These are phyloP conservation scores for Ettlia oleoabundans DNA, from an alignment of 139 green algal genomes.

Conservation along the genomic window DNA sequence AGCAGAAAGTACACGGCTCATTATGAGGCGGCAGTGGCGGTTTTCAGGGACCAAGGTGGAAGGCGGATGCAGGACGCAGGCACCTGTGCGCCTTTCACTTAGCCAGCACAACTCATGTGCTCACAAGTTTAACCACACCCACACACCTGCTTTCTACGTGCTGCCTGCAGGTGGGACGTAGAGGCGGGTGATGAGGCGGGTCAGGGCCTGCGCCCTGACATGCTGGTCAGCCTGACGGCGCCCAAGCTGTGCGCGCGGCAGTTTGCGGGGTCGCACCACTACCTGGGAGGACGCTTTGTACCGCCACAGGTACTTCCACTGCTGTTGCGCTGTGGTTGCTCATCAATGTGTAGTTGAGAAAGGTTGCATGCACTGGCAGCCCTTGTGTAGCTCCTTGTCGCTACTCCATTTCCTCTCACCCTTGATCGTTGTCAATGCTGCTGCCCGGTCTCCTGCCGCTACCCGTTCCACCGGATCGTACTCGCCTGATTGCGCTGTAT, in stretches of 20 bases:
- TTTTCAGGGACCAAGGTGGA: too few species aligned
- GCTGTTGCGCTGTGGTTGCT: neutral
- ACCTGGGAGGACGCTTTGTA: constrained; percentile 95
- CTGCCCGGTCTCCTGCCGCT: neutral
- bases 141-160: too few species aligned
- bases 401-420: too few species aligned
- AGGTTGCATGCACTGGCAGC: too few species aligned
- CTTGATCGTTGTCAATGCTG: neutral
- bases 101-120: too few species aligned
- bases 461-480: neutral
- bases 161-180: constrained; percentile 62
- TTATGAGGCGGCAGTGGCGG: too few species aligned
- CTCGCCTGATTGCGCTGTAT: neutral
- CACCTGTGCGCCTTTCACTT: too few species aligned
- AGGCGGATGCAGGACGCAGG: too few species aligned
- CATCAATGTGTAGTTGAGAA: neutral
- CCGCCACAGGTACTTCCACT: constrained; percentile 38
- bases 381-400: too few species aligned
- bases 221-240: constrained; percentile 95
- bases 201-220: constrained; percentile 73
- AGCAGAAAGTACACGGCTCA: too few species aligned
- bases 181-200: constrained; percentile 69
- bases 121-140: too few species aligned
- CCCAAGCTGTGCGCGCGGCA: constrained; percentile 83
- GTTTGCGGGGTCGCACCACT: constrained; percentile 92